Conservation (phyloP, 768 basidiomycete species). For the Psilocybe subaeruginosa region DNA sequence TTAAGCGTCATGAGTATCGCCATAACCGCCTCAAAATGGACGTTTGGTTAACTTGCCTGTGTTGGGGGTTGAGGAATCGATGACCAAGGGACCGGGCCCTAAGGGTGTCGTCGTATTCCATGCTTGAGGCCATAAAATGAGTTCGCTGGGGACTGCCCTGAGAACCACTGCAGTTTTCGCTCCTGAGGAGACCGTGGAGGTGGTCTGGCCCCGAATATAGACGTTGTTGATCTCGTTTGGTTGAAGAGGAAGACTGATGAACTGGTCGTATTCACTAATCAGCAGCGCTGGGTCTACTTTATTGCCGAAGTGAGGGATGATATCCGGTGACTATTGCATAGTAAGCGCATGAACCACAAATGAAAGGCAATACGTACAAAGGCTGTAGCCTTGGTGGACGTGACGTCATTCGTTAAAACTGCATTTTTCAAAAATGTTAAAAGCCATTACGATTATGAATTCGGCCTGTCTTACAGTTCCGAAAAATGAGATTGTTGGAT, state of each 20-base stretch:
- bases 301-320: background rate
- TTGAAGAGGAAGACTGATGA: background rate
- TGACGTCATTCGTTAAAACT: background rate
- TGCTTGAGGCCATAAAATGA: slow-evolving; percentile 1
- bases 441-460: too few relatives aligned
- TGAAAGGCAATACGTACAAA: background rate
- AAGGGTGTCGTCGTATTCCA: background rate
- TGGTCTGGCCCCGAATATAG: background rate
- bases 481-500: background rate
- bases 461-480: background rate
- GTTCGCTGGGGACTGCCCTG: background rate
- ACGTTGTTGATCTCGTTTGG: background rate
- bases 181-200: background rate
- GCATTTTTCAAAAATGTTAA: too few relatives aligned
- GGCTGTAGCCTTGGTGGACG: background rate
- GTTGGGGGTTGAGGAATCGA: background rate
- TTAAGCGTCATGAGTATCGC: too few relatives aligned
- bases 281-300: background rate
- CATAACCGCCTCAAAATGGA: background rate
- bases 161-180: background rate
- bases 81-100: background rate
- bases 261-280: background rate
- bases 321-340: background rate
- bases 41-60: background rate
- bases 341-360: too few relatives aligned